Base-by-base conservation (phyloP, 208 protist species). In the Tritrichomonas foetus region DNA sequence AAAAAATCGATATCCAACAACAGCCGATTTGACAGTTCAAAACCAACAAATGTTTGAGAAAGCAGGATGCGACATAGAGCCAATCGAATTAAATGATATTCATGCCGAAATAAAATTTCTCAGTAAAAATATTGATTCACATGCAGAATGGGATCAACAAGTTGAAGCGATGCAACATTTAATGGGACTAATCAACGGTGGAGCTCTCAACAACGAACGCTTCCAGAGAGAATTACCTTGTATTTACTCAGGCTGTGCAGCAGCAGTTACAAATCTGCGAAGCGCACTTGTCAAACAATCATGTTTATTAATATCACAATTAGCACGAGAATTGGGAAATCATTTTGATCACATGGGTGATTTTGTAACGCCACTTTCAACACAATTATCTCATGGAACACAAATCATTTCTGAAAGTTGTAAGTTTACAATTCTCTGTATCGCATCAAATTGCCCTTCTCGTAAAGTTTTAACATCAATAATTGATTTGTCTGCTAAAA, bases 341-440 rank as follows among this genome's bases (percentile, higher is more conserved):
- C 53, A 57, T 30, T 89, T 89, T 39, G 78, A 44, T 20, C 27
- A 57, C 16, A 39, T 89, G 22, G 78, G 78, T 39, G 78, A 89
- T 47, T 27, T 89, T n/a, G 57, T 89, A 20, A 39, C 30, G 3
- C 78, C 78, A 39, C 47, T 89, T 33, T 89, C 78, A 50, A 57
- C 44, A 9, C 78, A 89, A 57, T 33, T 33, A 41, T 53, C 78
- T 20, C 41, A 89, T 57, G 78, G 78, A 36, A 89, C 78, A 20
- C 47, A 53, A 36, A 89, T 89, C 39, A 89, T 89, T 16, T 41
- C 78, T 20, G 78, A 89, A 33, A 89, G 78, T 47, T 89, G 78
- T 47, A 89, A 89, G 57, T 57, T 61, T n/a, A n/a, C 78, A 57
- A 89, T 89, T 57, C 39, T 89, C 1, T 20, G 44, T 8, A 89